Evolutionary conservation across 306 rosid species (phyloP).

Genomic region (Acacia melanoxylon): DNA sequence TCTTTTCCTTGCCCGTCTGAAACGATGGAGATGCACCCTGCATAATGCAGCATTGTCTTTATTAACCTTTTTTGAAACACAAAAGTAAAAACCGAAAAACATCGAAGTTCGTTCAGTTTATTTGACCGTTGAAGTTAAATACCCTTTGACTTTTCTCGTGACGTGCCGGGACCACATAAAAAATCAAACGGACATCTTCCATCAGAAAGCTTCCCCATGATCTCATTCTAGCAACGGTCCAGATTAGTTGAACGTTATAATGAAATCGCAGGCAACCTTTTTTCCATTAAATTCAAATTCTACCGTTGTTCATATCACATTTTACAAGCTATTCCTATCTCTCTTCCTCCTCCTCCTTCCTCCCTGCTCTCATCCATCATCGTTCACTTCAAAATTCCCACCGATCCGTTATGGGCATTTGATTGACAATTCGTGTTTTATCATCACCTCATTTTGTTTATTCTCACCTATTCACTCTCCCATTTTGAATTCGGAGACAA

Average conservation of each 20-base stretch:
- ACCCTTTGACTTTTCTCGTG: background rate
- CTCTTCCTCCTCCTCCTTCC: background rate
- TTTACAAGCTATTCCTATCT: background rate
- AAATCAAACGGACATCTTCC: constrained; percentile 25
- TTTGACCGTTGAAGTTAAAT: constrained; percentile 15
- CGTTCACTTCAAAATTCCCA: constrained; percentile 10
- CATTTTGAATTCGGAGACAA: background rate
- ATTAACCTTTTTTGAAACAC: background rate
- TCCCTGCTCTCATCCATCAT: background rate
- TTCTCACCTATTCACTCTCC: background rate
- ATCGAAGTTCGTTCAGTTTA: constrained; percentile 1
- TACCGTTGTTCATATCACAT: constrained; percentile 47
- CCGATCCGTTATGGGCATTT: constrained; percentile 24
- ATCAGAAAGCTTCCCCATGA: constrained; percentile 17
- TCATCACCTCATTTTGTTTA: background rate
- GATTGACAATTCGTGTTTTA: constrained; percentile 3
- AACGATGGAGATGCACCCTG: background rate
- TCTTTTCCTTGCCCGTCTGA: background rate
- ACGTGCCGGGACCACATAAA: background rate
- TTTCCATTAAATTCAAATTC: constrained; percentile 45
- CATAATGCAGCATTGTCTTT: background rate
- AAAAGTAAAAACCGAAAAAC: background rate
- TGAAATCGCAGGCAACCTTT: constrained; percentile 29
- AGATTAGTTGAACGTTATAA: constrained; percentile 61
- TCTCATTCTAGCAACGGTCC: constrained; percentile 32